These are phyloP conservation scores for Pseudopyricularia cyperi DNA, from an alignment of 2,329 filamentous ascomycete species.

Conservation along the genomic window DNA sequence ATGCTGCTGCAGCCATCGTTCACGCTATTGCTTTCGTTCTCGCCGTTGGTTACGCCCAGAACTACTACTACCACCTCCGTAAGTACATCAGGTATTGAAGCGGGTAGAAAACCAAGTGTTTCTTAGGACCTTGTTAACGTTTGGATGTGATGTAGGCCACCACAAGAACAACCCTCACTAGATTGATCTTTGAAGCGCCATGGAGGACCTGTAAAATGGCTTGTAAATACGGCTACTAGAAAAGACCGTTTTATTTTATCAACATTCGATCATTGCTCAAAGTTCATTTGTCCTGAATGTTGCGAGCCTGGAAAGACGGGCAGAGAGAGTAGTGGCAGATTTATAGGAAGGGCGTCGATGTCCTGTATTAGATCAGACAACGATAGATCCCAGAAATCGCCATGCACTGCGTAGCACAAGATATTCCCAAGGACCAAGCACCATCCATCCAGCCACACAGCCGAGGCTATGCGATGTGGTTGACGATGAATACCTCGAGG, in stretches of 20 bases:
- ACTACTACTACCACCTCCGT: slow-evolving; percentile 99
- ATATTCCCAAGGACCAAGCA: too few species aligned
- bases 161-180: slow-evolving; percentile 99
- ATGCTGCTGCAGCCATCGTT: slow-evolving; percentile 55
- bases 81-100: slow-evolving; percentile 27
- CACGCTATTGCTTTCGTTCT: slow-evolving; percentile 73
- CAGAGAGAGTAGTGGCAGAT: too few species aligned
- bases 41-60: slow-evolving; percentile 81
- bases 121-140: slow-evolving; percentile 2
- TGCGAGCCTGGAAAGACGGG: too few species aligned
- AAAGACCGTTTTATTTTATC: background rate
- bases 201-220: slow-evolving; percentile 11
- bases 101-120: background rate
- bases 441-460: too few species aligned
- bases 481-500: too few species aligned
- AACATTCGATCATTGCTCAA: background rate
- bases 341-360: too few species aligned
- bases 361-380: too few species aligned
- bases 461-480: too few species aligned
- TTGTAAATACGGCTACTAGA: slow-evolving; percentile 29
- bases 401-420: too few species aligned
- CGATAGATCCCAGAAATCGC: too few species aligned
- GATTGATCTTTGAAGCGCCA: slow-evolving; percentile 11
- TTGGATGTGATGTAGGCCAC: slow-evolving; percentile 55
- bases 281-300: background rate